Percentiles rank a stretch among this genome's conserved stretches.
These are phyloP conservation scores for Lactifluus rugatus DNA, from an alignment of 768 basidiomycete genomes.

Conservation along the genomic window DNA sequence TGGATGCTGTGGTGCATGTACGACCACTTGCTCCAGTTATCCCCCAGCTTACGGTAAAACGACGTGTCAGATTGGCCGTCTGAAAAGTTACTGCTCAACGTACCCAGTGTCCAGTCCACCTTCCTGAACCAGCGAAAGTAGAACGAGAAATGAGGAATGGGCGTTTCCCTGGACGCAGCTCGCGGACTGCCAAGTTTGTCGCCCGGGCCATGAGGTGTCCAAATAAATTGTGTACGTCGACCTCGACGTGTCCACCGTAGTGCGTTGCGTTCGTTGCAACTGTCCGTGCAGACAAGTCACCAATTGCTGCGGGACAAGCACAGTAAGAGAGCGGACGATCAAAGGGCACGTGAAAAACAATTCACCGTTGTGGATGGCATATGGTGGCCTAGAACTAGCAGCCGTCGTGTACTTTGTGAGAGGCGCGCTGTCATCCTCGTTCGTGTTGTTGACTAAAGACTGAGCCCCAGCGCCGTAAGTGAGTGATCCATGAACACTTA, in stretches of 20 bases:
- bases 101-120: slow-evolving; percentile 68
- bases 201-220: slow-evolving; percentile 63
- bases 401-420: slow-evolving; percentile 39
- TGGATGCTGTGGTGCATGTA: slow-evolving; percentile 64
- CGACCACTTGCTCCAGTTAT: slow-evolving; percentile 68
- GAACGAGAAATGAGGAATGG: slow-evolving; percentile 67
- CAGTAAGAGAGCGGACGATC: not conserved
- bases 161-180: slow-evolving; percentile 46
- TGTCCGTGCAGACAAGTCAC: slow-evolving; percentile 43
- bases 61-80: not conserved
- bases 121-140: slow-evolving; percentile 58
- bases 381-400: slow-evolving; percentile 49
- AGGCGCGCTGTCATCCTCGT: not conserved
- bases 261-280: slow-evolving; percentile 68
- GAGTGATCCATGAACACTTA: slow-evolving; percentile 56
- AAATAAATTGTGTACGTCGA: slow-evolving; percentile 64
- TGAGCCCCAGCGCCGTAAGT: slow-evolving; percentile 36
- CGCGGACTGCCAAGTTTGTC: slow-evolving; percentile 48
- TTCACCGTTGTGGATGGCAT: slow-evolving; percentile 63
- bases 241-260: slow-evolving; percentile 47
- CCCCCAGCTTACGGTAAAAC: slow-evolving; percentile 43
- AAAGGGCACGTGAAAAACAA: not conserved
- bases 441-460: not conserved
- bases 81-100: slow-evolving; percentile 10
- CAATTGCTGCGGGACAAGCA: slow-evolving; percentile 32